phyloP scores from a whole-genome alignment of 2,329 filamentous ascomycete genomes.

The Davidsoniella australis region DNA sequence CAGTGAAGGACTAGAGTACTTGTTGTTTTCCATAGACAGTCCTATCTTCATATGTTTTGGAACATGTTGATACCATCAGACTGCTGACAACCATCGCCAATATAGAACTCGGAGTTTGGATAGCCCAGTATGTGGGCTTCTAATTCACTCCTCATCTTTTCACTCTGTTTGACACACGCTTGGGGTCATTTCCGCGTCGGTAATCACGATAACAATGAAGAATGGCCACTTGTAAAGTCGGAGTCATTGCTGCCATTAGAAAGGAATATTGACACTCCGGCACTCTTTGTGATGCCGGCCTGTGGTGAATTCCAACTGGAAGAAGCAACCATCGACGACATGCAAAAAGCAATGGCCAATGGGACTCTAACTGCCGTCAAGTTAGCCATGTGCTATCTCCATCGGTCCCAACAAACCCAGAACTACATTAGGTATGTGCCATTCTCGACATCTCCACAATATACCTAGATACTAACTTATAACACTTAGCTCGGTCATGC shows the following conservation, averaged over 20 bases:
- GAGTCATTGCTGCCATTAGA: slow-evolving; percentile 20
- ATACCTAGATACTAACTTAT: not conserved
- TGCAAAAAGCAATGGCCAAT: slow-evolving; percentile 40
- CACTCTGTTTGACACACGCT: not conserved
- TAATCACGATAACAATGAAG: not conserved
- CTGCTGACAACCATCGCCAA: not conserved
- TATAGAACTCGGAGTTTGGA: not conserved
- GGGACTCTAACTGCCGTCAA: slow-evolving; percentile 40
- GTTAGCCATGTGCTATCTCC: slow-evolving; percentile 44
- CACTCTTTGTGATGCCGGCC: slow-evolving; percentile 42
- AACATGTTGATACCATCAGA: not conserved
- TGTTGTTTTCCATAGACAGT: too few relatives aligned
- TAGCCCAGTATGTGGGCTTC: not conserved
- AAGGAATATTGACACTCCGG: slow-evolving; percentile 21
- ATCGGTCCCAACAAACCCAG: slow-evolving; percentile 43
- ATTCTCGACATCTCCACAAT: too few relatives aligned
- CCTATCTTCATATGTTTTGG: too few relatives aligned
- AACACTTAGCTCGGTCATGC: slow-evolving; percentile 34
- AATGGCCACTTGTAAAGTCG: not conserved
- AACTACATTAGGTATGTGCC: slow-evolving; percentile 41
- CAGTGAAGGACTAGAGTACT: too few relatives aligned
- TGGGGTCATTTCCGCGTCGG: too few relatives aligned
- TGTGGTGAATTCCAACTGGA: slow-evolving; percentile 46
- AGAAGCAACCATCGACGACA: slow-evolving; percentile 51
- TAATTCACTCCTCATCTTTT: slow-evolving; percentile 1